Evolutionary conservation across 2,329 filamentous ascomycete species (phyloP), one percentile per base, ranked within the genome.

Genomic region (Hypoxylon rubiginosum): DNA sequence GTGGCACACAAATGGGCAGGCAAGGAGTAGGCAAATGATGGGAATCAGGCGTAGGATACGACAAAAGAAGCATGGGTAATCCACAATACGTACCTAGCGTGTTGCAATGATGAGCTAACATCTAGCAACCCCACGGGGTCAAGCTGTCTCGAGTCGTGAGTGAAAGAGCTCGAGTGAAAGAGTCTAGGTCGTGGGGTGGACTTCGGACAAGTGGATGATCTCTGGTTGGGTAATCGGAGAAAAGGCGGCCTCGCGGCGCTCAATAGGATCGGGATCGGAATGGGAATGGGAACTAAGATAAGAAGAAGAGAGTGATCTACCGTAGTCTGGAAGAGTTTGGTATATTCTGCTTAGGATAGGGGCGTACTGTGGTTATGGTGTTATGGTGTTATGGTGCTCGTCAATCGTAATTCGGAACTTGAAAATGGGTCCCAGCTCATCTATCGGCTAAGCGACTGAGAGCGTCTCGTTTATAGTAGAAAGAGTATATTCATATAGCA

Each of bases 141-240:
- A 68, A 41, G 62, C 52, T 59, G 56, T 69, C 46, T 55, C 46
- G 65, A 71, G 65, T 68, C 62, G 65, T 64, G 59, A 51, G 45
- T 28, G 24, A 60, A 62, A 55, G 58, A 59, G 45, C 24, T 45
- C 50, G 59, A 58, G 55, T 46, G 46, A 56, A 34, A 43, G 36
- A 39, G 64, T 66, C 57, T 66, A 63, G 66, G 64, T 72, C 62
- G 56, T 66, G 66, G 71, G 72, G 73, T 74, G 69, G 64, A 68
- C 45, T 71, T 75, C 75, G 76, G 75, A 66, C 76, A 61, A 77
- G 73, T 74, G 76, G 75, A 74, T 73, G 73, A 52, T 51, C 43
- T 67, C 66, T 76, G 74, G 75, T 76, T 76, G 76, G 75, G 54
- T 45, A 59, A 62, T 70, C 72, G 74, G 74, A 59, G 73, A 43